phyloP scores from a whole-genome alignment of 768 basidiomycete genomes.

The Amanita jacksonii region DNA sequence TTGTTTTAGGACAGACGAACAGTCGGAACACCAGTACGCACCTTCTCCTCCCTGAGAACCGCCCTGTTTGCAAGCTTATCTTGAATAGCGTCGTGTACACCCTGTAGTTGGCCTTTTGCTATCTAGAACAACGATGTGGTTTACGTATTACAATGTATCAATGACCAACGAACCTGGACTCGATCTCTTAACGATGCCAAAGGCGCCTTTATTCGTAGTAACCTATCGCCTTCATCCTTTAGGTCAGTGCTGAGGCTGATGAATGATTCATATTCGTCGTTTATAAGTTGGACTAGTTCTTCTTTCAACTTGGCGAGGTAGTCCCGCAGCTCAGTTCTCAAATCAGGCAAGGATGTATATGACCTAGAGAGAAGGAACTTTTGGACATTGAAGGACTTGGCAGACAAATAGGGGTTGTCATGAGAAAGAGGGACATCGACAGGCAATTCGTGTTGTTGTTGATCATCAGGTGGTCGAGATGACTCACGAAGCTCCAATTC shows the following conservation, averaged over 20 bases:
- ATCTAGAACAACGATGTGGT: constrained; percentile 26
- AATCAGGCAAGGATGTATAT: constrained; percentile 78
- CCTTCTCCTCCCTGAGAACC: constrained; percentile 81
- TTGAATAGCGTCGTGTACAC: constrained; percentile 65
- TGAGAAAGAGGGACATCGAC: constrained; percentile 70
- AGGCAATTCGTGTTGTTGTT: constrained; percentile 41
- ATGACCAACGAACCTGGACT: constrained; percentile 47
- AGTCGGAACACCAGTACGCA: constrained; percentile 18
- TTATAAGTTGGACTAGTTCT: constrained; percentile 91
- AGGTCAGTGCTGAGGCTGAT: constrained; percentile 92
- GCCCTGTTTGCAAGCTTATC: constrained; percentile 70
- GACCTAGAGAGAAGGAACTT: constrained; percentile 81
- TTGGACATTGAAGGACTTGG: constrained; percentile 70
- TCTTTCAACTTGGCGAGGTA: constrained; percentile 81
- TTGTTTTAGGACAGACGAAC: neutral
- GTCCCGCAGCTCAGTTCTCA: constrained; percentile 78
- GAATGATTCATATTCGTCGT: constrained; percentile 97
- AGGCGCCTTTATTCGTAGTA: constrained; percentile 61
- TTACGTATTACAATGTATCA: neutral
- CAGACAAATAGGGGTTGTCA: constrained; percentile 60
- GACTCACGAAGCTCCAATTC: constrained; percentile 55
- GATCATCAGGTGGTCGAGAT: constrained; percentile 13
- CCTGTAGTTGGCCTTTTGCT: constrained; percentile 53
- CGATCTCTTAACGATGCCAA: constrained; percentile 51
- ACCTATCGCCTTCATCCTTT: constrained; percentile 69